Evolutionary conservation across 75 land plant species (phyloP).

Genomic region (Sequoiadendron giganteum): DNA sequence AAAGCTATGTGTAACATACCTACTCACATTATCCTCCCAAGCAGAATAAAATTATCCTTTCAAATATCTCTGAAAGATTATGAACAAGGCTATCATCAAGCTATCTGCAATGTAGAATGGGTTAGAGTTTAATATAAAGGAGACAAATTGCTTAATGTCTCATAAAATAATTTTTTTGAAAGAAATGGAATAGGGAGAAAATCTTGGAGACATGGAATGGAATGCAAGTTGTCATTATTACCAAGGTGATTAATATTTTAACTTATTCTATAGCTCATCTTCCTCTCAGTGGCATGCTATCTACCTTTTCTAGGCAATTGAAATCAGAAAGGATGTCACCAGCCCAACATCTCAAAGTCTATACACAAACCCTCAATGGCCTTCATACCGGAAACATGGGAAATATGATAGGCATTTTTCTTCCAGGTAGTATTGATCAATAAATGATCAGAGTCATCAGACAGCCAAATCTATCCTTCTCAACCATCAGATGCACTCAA

Average conservation of each 20-base stretch:
- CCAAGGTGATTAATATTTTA: not conserved
- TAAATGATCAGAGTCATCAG: not conserved
- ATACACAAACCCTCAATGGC: not conserved
- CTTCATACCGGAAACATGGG: not conserved
- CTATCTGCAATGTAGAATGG: too few species aligned
- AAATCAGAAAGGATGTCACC: not conserved
- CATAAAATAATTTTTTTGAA: not conserved
- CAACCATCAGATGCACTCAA: not conserved
- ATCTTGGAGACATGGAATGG: not conserved
- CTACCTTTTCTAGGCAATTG: not conserved
- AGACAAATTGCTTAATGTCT: not conserved
- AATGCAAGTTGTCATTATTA: not conserved
- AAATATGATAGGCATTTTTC: not conserved
- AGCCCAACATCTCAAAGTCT: not conserved
- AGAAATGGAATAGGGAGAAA: not conserved
- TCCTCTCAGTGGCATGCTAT: conserved; percentile 1
- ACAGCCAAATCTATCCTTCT: not conserved
- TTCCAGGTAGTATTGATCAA: not conserved
- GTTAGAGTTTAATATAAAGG: not conserved
- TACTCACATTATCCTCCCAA: not conserved
- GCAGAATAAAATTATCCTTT: not conserved
- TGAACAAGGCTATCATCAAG: not conserved
- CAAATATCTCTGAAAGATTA: not conserved
- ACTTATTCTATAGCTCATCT: not conserved
- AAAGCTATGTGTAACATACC: not conserved